Conservation (phyloP, 305 asterid species). For the Fraxinus paxiana region DNA sequence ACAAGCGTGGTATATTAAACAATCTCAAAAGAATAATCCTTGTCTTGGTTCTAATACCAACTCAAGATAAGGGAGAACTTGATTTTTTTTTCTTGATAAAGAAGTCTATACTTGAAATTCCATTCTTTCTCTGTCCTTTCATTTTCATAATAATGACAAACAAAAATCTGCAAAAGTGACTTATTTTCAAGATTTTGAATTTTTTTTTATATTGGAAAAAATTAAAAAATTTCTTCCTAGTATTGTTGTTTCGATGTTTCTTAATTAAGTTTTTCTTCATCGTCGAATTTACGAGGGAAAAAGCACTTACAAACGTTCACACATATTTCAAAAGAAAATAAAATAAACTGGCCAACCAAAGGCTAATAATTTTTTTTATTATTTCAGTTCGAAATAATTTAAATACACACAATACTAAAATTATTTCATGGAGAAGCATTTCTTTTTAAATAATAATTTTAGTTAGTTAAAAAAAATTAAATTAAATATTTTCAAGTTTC, state of each 20-base stretch:
- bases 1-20: background rate
- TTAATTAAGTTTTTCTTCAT: background rate
- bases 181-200: background rate
- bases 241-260: background rate
- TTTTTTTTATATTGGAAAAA: background rate
- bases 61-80: background rate
- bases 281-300: background rate
- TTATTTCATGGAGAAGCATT: background rate
- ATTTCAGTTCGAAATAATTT: background rate
- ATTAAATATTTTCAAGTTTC: background rate
- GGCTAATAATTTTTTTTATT: background rate
- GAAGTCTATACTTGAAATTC: background rate
- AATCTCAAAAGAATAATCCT: background rate
- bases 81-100: background rate
- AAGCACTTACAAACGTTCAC: background rate
- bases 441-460: background rate
- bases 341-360: background rate
- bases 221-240: background rate
- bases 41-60: background rate
- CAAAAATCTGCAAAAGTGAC: background rate
- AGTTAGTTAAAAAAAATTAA: background rate
- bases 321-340: background rate
- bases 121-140: background rate
- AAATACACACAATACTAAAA: background rate
- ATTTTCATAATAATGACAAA: background rate